Conservation (phyloP, 257 asterid species). For the Fraxinus americana region DNA sequence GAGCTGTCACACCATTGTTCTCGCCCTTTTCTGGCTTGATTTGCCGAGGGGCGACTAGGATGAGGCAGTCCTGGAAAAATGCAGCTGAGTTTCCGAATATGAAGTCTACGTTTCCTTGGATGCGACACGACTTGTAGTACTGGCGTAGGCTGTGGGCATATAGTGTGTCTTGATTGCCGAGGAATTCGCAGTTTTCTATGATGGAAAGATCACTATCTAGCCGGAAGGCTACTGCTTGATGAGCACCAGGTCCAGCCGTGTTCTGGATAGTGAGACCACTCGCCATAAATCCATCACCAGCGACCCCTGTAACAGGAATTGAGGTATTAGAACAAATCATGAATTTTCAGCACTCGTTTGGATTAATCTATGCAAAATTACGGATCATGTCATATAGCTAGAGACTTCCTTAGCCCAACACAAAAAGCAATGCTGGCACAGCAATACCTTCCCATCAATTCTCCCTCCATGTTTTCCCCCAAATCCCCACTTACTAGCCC, state of each 20-base stretch:
- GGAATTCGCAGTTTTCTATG: conserved; percentile 48
- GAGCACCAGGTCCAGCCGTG: conserved; percentile 55
- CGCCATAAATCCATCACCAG: conserved; percentile 61
- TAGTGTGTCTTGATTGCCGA: conserved; percentile 58
- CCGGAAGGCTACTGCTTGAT: conserved; percentile 64
- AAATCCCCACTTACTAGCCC: background rate
- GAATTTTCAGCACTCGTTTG: background rate
- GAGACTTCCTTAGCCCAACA: background rate
- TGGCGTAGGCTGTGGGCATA: conserved; percentile 54
- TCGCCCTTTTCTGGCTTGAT: conserved; percentile 49
- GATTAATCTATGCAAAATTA: background rate
- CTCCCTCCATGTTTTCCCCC: background rate
- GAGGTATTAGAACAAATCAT: background rate
- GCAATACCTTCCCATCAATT: background rate
- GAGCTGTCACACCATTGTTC: conserved; percentile 54
- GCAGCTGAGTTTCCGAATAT: conserved; percentile 55
- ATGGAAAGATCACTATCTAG: conserved; percentile 46
- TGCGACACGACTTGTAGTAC: conserved; percentile 56
- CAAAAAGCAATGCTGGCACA: background rate
- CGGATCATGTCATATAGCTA: background rate
- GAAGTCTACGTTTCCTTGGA: conserved; percentile 56
- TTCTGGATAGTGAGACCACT: conserved; percentile 47
- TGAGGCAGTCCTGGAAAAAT: conserved; percentile 44
- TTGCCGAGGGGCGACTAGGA: conserved; percentile 48
- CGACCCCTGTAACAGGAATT: conserved; percentile 29